Conservation (phyloP, 2,329 filamentous ascomycete species). For the Neopestalotiopsis sp. region DNA sequence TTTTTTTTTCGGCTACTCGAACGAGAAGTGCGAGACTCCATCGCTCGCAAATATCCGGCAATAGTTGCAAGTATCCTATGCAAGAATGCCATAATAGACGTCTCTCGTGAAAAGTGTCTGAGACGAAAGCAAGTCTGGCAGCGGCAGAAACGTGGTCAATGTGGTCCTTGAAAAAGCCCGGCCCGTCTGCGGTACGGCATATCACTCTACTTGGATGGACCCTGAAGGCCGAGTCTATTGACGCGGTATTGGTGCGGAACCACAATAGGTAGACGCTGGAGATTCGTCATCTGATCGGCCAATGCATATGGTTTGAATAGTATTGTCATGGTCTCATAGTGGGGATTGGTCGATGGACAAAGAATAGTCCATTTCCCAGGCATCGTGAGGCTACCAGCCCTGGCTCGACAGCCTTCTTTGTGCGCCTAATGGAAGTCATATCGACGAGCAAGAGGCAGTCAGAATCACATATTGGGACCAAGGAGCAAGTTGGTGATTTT, state of each 20-base stretch:
- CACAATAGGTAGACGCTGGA: not conserved
- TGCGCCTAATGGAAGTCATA: not conserved
- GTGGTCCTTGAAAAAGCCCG: not conserved
- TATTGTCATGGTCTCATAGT: not conserved
- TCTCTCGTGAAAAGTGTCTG: no score
- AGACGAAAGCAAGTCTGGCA: not conserved
- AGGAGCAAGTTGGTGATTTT: not conserved
- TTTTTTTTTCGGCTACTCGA: no score
- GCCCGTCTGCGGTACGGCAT: not conserved
- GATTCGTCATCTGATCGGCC: not conserved
- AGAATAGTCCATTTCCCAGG: not conserved
- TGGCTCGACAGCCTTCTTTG: not conserved
- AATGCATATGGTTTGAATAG: not conserved
- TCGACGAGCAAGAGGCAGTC: not conserved
- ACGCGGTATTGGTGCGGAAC: slow-evolving; percentile 1
- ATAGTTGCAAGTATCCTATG: no score
- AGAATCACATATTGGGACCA: not conserved
- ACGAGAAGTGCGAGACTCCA: no score
- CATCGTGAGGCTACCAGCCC: not conserved
- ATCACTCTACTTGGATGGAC: not conserved
- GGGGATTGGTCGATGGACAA: not conserved
- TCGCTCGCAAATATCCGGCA: no score
- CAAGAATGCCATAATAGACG: no score
- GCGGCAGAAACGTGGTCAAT: not conserved
- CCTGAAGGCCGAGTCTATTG: not conserved